A percentile compares a stretch with the other conserved stretches of the same genome.
These are phyloP conservation scores for Globisporangium nunn DNA, from an alignment of 352 stramenopile species.

Conservation along the genomic window DNA sequence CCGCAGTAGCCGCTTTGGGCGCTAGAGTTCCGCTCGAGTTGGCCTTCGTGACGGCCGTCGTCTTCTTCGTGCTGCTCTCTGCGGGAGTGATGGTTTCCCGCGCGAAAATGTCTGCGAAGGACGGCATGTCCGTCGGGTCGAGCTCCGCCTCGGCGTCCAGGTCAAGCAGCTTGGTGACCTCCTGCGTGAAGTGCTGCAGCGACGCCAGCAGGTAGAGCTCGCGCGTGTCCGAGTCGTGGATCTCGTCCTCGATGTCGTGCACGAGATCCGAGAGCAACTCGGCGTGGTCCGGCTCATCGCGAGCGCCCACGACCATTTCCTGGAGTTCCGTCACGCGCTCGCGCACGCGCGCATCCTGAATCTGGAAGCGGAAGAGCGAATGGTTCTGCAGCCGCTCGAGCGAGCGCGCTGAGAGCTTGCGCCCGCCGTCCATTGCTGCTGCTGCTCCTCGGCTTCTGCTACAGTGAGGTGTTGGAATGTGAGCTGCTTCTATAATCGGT, in stretches of 20 bases:
- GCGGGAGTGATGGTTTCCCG: conserved; percentile 2
- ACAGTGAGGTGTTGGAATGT: neutral
- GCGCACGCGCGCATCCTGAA: conserved; percentile 30
- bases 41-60: too few species aligned
- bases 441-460: neutral
- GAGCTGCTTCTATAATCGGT: neutral
- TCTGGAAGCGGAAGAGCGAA: conserved; percentile 66
- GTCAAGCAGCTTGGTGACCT: conserved; percentile 57
- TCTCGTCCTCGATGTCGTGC: conserved; percentile 25
- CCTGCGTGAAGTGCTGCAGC: conserved; percentile 52
- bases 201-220: conserved; percentile 49
- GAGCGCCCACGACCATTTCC: conserved; percentile 37
- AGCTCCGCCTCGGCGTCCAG: conserved; percentile 27
- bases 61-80: conserved; percentile 7
- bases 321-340: conserved; percentile 35
- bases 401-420: conserved; percentile 12
- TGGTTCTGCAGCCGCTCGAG: conserved; percentile 31
- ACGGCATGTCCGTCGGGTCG: conserved; percentile 15
- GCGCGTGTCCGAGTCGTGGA: conserved; percentile 35
- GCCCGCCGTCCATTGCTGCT: neutral
- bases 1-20: neutral
- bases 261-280: conserved; percentile 30
- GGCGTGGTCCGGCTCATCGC: conserved; percentile 35
- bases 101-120: conserved; percentile 19
- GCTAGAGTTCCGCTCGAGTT: neutral